Evolutionary conservation across 202 grass and related monocot genomes (phyloP), one percentile per base, ranked within the genome.

Genomic region (Setaria italica): DNA sequence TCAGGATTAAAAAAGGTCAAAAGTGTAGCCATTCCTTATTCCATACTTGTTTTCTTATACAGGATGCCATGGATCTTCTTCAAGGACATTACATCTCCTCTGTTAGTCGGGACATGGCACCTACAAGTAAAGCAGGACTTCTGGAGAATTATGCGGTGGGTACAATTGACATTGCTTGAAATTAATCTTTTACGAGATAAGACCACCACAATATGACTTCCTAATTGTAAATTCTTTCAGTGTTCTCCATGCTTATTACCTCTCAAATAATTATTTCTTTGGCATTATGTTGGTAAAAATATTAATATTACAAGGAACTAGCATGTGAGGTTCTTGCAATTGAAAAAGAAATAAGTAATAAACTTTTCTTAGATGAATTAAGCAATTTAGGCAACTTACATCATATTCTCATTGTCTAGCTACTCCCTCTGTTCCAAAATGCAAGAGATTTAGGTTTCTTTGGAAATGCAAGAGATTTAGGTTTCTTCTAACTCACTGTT

Each of bases 21-120:
- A 57, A 39, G 32, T 16, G 4, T 46, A 25, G 1, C 0, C 3
- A 3, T 63, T 1, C 37, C 0, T 85, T 66, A 84, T 73, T 82
- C 39, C 79, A 43, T 80, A 17, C 70, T 77, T 82, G 32, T 50
- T 84, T 9, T 64, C 39, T 60, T 86, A 62, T 72, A 32, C 84
- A 95, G 95, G 95, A 98, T 94, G 91, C 87, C 9, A 98, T 98
- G 87, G 95, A 98, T 94, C 90, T 98, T 86, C 85, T 98, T 79
- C 95, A 98, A 89, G 95, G 95, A 56, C 93, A 98, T 87, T 86
- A 95, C 66, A 30, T 84, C 33, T 90, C 88, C 14, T 73, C 89
- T 30, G 80, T 92, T 62, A 94, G 84, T 86, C 80, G 91, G 82
- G 95, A 98, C 50, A 76, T 90, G 17, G 9, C 84, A 79, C 13